Evolutionary conservation across 2,329 filamentous ascomycete genomes (phyloP).

Genomic region (Aureobasidium uvarum): DNA sequence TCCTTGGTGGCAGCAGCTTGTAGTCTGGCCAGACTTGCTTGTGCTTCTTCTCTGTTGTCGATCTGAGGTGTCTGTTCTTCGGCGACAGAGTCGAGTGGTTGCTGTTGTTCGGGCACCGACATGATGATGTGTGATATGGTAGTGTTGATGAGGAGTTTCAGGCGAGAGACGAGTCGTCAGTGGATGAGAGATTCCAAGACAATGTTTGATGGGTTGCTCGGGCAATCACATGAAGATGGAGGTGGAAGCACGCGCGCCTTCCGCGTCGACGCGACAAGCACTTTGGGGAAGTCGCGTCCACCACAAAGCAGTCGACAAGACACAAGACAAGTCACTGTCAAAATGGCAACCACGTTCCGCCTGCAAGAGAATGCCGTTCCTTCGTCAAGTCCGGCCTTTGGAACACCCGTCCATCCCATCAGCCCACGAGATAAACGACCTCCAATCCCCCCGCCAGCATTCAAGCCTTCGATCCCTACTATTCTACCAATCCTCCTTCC

Average conservation of each 20-base stretch:
- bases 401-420: slow-evolving; percentile 78
- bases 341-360: slow-evolving; percentile 33
- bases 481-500: slow-evolving; percentile 89
- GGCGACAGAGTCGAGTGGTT: neutral
- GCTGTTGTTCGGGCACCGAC: slow-evolving; percentile 15
- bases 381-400: slow-evolving; percentile 88
- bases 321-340: slow-evolving; percentile 1
- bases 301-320: slow-evolving; percentile 7
- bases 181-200: neutral
- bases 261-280: slow-evolving; percentile 2
- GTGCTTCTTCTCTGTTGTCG: slow-evolving; percentile 18
- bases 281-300: slow-evolving; percentile 15
- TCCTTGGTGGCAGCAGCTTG: slow-evolving; percentile 77
- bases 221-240: slow-evolving; percentile 23
- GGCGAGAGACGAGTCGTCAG: neutral
- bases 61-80: slow-evolving; percentile 12
- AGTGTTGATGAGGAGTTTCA: neutral
- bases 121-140: neutral
- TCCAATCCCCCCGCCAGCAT: slow-evolving; percentile 44
- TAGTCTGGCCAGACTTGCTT: slow-evolving; percentile 54
- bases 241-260: slow-evolving; percentile 1
- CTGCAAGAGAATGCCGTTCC: slow-evolving; percentile 56
- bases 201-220: neutral
- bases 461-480: slow-evolving; percentile 56
- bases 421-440: slow-evolving; percentile 42